Evolutionary conservation across 106 monocot species (phyloP).

Genomic region (Platanthera guangdongensis): DNA sequence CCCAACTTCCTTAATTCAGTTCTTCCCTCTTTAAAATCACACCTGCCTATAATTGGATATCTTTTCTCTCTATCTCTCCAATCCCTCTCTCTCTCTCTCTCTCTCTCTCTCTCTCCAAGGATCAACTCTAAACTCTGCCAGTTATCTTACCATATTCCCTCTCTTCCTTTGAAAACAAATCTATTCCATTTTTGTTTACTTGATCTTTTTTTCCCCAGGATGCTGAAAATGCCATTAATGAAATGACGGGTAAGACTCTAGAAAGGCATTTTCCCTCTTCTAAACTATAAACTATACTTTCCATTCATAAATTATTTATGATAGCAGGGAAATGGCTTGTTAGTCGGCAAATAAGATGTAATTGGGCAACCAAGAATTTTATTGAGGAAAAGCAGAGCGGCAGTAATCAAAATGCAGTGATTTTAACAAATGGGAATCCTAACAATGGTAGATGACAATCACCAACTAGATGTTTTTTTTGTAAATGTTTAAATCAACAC

Average conservation of each 20-base stretch:
- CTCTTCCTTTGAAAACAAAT: not conserved
- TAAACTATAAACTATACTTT: not conserved
- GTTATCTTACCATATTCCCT: no score
- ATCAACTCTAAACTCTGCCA: no score
- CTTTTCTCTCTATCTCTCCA: no score
- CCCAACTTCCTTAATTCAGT: no score
- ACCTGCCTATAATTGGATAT: no score
- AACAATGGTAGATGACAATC: slow-evolving; percentile 18
- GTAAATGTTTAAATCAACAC: not conserved
- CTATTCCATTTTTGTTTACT: slow-evolving; percentile 5
- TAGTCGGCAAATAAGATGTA: slow-evolving; percentile 61
- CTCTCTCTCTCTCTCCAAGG: no score
- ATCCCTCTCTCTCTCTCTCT: no score
- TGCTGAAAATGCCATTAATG: slow-evolving; percentile 47
- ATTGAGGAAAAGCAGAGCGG: slow-evolving; percentile 40
- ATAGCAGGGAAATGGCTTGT: slow-evolving; percentile 59
- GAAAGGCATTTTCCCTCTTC: not conserved
- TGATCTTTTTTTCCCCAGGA: slow-evolving; percentile 22
- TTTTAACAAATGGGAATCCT: slow-evolving; percentile 41
- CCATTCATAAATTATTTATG: not conserved
- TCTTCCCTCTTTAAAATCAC: no score
- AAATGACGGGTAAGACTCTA: slow-evolving; percentile 32
- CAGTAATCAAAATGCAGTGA: slow-evolving; percentile 44
- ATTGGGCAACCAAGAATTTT: slow-evolving; percentile 59
- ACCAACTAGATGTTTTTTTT: no score